Base-by-base conservation (phyloP, 2,329 filamentous ascomycete genomes). In the Penicillium digitatum region DNA sequence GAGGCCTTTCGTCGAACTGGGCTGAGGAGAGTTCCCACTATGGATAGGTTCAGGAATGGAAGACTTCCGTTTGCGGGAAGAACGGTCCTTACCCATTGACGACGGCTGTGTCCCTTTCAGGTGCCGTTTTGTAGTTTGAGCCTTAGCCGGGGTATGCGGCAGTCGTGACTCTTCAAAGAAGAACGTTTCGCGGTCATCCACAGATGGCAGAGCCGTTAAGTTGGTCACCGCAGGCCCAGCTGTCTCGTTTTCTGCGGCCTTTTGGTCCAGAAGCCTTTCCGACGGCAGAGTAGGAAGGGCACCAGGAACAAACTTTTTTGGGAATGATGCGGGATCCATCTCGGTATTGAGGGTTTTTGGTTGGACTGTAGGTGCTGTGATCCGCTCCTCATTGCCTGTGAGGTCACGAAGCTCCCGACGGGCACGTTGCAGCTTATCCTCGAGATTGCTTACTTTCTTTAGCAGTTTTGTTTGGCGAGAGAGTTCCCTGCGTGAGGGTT, bases 401-500 rank as follows among this genome's bases (percentile, higher is more conserved):
- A 79, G 73, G 5, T 79, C 72, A 31, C 76, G 73, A 24, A 86
- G 75, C 67, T 86, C 80, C 46, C 76, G 76, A 32, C 81, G 76
- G 9, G 82, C 82, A 34, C 76, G 75, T 16, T 81, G 73, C 29
- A 86, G 76, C 65, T 85, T 84, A 12, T 74, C 67, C 62, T 87
- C 83, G 12, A 86, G 76, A 59, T 85, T 79, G 60, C 81, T 84
- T 29, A 86, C 82, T 49, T 81, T 78, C 70, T 83, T 84, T 38
- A 77, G 73, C 31, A 86, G 71, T 58, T 82, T 84, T 55, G 79
- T 74, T 62, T 85, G 81, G 62, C 78, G 80, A 47, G 79, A 74
- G 6, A 86, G 70, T 49, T 86, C 83, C 61, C 79, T 81, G 62
- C 79, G 81, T 2, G 81, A 83, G 3, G 77, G 76, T 24, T 79